A percentile compares a stretch with the other conserved stretches of the same genome.
Conservation (phyloP, 306 rosid genomes). For the Trichosanthes cucumerina region DNA sequence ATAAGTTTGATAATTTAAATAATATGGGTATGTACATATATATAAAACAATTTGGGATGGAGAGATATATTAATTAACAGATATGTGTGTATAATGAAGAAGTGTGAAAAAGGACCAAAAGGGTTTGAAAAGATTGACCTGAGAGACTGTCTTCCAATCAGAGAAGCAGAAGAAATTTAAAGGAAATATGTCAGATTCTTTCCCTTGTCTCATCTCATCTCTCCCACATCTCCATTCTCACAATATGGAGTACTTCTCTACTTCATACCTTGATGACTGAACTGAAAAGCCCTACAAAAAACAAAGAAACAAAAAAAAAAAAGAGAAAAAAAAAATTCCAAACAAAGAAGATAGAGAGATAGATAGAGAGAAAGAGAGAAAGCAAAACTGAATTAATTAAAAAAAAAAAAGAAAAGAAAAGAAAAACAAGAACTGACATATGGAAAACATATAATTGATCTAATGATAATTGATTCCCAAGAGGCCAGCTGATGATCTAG, state of each 20-base stretch:
- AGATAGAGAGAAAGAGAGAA: neutral
- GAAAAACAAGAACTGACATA: neutral
- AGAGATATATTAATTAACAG: neutral
- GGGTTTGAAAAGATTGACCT: conserved; percentile 12
- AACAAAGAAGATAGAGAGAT: neutral
- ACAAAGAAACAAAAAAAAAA: neutral
- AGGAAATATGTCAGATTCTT: conserved; percentile 11
- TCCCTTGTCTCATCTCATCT: conserved; percentile 4
- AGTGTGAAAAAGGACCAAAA: neutral
- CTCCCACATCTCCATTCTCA: neutral
- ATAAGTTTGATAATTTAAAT: neutral
- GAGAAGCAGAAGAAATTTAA: neutral
- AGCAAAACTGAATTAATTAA: neutral
- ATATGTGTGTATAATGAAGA: neutral
- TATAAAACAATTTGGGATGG: neutral
- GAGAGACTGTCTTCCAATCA: conserved; percentile 8
- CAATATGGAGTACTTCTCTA: neutral
- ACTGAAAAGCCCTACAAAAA: neutral
- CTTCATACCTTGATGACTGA: neutral
- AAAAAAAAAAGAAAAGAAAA: neutral
- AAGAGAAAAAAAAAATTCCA: neutral
- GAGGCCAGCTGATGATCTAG: neutral
- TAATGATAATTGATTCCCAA: conserved; percentile 1
- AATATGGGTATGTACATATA: neutral
- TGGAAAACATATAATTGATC: neutral